These are phyloP conservation scores for Plasmodium fragile DNA, from an alignment of 169 alveolate genomes.

Conservation along the genomic window DNA sequence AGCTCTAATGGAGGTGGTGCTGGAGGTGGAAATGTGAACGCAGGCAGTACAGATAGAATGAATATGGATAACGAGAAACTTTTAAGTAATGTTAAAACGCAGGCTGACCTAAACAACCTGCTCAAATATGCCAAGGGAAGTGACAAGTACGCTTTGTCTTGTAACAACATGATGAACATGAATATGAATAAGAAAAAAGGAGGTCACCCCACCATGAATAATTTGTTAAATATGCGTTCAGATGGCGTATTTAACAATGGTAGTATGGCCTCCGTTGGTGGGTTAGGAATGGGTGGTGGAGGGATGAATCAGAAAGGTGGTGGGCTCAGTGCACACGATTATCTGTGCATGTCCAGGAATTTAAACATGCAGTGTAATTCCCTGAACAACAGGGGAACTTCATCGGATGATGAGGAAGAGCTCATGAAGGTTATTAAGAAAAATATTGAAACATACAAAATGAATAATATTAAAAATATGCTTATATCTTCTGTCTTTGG, in stretches of 20 bases:
- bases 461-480: slow-evolving; percentile 68
- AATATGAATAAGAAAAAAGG: neutral
- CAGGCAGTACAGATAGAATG: neutral
- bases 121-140: slow-evolving; percentile 27
- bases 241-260: slow-evolving; percentile 13
- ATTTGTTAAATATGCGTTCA: slow-evolving; percentile 7
- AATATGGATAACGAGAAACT: slow-evolving; percentile 24
- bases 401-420: slow-evolving; percentile 65
- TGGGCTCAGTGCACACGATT: slow-evolving; percentile 4
- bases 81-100: slow-evolving; percentile 15
- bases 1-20: neutral
- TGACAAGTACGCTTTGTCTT: slow-evolving; percentile 22
- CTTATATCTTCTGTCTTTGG: slow-evolving; percentile 74
- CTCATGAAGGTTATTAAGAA: slow-evolving; percentile 65
- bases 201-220: neutral
- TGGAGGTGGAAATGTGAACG: neutral
- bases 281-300: neutral
- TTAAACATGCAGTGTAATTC: slow-evolving; percentile 1
- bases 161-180: slow-evolving; percentile 35
- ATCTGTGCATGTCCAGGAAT: slow-evolving; percentile 26
- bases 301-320: neutral
- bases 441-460: slow-evolving; percentile 66
- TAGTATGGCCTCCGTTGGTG: neutral
- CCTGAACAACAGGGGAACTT: neutral
- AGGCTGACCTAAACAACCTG: slow-evolving; percentile 29